Conservation (phyloP, 108 stramenopile species). For the Nitzschia sp. region DNA sequence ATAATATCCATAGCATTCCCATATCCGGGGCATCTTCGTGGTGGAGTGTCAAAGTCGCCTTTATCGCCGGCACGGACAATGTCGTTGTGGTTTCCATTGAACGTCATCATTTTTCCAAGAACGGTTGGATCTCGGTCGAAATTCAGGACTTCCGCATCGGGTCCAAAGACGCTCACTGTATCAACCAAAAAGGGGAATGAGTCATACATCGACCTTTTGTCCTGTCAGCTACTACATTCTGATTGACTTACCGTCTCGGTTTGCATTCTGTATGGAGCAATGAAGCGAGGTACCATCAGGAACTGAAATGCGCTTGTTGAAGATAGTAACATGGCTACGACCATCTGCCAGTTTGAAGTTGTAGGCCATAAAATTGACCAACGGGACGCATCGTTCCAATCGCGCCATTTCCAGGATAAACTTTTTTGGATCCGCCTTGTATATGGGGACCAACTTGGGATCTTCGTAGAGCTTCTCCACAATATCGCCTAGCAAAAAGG, state of each 20-base stretch:
- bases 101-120: constrained; percentile 1
- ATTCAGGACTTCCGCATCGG: background rate
- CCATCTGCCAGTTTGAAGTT: constrained; percentile 4
- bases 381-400: constrained; percentile 5
- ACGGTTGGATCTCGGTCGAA: background rate
- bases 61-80: background rate
- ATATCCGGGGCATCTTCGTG: constrained; percentile 4
- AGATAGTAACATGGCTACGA: background rate
- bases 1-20: background rate
- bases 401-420: constrained; percentile 4
- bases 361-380: constrained; percentile 11
- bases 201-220: background rate
- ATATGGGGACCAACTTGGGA: background rate
- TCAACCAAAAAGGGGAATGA: background rate
- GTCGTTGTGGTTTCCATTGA: constrained; percentile 1
- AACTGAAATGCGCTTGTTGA: background rate
- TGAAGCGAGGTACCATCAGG: constrained; percentile 8
- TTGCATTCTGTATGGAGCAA: constrained; percentile 7
- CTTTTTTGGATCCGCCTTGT: background rate
- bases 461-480: constrained; percentile 2
- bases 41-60: background rate
- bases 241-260: constrained; percentile 11
- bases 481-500: background rate
- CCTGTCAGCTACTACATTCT: background rate
- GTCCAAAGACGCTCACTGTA: constrained; percentile 3